phyloP scores from a whole-genome alignment of 768 basidiomycete genomes.

The Panaeolus papilionaceus region DNA sequence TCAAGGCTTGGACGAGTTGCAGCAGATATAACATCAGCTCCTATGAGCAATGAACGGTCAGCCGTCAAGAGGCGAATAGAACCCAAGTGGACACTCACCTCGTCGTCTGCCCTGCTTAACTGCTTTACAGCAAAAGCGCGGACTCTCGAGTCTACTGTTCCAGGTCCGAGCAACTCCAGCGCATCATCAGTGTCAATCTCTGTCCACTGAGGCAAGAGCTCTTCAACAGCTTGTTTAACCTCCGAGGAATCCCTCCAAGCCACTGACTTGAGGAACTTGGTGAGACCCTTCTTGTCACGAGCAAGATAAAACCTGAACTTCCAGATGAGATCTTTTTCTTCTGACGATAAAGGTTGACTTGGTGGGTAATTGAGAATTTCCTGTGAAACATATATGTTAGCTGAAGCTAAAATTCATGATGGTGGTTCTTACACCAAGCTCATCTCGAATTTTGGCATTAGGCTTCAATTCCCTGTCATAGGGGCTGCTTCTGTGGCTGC shows the following conservation, averaged over 20 bases:
- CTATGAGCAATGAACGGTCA: constrained; percentile 44
- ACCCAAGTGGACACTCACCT: constrained; percentile 55
- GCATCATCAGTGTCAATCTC: constrained; percentile 98
- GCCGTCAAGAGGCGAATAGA: neutral
- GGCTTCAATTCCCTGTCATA: constrained; percentile 97
- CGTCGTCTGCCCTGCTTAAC: constrained; percentile 90
- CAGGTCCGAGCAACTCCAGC: constrained; percentile 90
- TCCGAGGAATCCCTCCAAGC: constrained; percentile 97
- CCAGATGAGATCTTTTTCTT: constrained; percentile 98
- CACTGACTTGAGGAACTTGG: constrained; percentile 97
- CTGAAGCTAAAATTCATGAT: neutral
- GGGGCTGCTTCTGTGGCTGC: constrained; percentile 94
- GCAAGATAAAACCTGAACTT: constrained; percentile 98
- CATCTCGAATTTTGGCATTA: constrained; percentile 94
- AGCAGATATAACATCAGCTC: constrained; percentile 91
- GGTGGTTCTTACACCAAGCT: constrained; percentile 71
- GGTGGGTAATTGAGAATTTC: constrained; percentile 92
- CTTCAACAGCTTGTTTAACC: constrained; percentile 97
- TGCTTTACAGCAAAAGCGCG: constrained; percentile 94
- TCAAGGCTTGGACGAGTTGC: constrained; percentile 96
- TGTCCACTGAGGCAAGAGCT: constrained; percentile 94
- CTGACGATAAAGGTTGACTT: constrained; percentile 81
- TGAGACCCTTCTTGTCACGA: constrained; percentile 90
- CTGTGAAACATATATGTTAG: constrained; percentile 46
- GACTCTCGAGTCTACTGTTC: constrained; percentile 89